Base-by-base conservation (phyloP, 768 basidiomycete species). In the Coprinopsis strossmayeri region DNA sequence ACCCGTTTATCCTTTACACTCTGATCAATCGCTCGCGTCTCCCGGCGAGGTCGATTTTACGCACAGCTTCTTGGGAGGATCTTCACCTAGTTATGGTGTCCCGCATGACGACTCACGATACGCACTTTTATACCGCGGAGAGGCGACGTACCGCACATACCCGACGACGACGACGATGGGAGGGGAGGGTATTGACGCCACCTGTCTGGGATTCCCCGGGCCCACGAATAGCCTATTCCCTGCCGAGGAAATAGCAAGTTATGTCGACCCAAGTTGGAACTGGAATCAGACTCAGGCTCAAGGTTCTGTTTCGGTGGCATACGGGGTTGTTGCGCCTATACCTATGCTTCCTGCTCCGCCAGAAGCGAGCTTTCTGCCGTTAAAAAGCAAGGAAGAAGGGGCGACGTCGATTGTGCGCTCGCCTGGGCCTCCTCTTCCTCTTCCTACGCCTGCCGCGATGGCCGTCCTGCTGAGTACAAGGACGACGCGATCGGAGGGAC, bases 31-130 rank as follows among this genome's bases (percentile, higher is more conserved):
- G 60, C 55, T 59, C 52, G 52, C 64, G 58, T 55, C 60, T 57
- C 53, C 59, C 58, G 66, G 64, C 50, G 61, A 59, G 53, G 64
- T 65, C 48, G 45, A 51, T 60, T 61, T 66, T 61, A 57, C 60
- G 52, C 58, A 41, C 45, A 56, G 66, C 74, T 77, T 75, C 74
- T 75, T 72, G 54, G 68, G 67, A 55, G 73, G 74, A 77, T 77
- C 74, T 66, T 69, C 73, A 55, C 61, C 65, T 57, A 54, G 60
- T 49, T 69, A 70, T 34, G 17, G 23, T 32, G 21, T 45, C 64
- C 66, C 67, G 65, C 65, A 71, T 69, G 66, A 68, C 62, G 69
- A 69, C 59, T 70, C 69, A 63, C 59, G 57, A 56, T 68, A 69
- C 63, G 63, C 7, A 5, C 10, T 67, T 50, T 56, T 66, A 57